A percentile compares a stretch with the other conserved stretches of the same genome.
Conservation (phyloP, 1,284 basidiomycete species). For the Psilocybe mexicana region DNA sequence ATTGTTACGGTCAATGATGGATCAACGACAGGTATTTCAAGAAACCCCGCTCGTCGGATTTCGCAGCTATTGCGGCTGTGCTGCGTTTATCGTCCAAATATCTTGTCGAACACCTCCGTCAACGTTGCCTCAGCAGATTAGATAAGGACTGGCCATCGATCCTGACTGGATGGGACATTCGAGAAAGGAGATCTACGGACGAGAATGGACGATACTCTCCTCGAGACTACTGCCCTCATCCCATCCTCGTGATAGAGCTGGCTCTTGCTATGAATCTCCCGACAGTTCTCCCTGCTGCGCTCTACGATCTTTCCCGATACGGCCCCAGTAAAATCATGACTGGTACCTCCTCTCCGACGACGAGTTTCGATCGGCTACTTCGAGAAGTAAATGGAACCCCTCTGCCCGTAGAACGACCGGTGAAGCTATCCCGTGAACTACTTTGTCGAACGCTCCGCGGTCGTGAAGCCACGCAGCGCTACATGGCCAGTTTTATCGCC, state of each 20-base stretch:
- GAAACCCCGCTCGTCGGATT: conserved; percentile 48
- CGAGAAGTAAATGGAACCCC: conserved; percentile 10
- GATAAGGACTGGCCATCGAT: conserved; percentile 62
- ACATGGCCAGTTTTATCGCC: conserved; percentile 61
- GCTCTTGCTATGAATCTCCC: conserved; percentile 60
- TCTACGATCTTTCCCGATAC: conserved; percentile 73
- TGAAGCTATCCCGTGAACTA: conserved; percentile 45
- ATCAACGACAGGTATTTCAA: conserved; percentile 37
- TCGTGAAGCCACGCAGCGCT: conserved; percentile 62
- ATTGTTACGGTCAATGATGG: conserved; percentile 11
- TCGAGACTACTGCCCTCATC: conserved; percentile 51
- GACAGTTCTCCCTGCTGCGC: conserved; percentile 60
- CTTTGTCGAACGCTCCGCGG: conserved; percentile 56
- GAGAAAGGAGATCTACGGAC: conserved; percentile 57
- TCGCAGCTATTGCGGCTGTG: conserved; percentile 55
- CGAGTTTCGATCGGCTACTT: conserved; percentile 25
- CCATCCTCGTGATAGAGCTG: conserved; percentile 63
- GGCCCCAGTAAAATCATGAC: conserved; percentile 65
- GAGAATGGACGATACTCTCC: conserved; percentile 46
- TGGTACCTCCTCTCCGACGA: conserved; percentile 40
- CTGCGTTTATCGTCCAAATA: conserved; percentile 72
- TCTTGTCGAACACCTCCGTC: conserved; percentile 58
- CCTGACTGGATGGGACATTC: conserved; percentile 61
- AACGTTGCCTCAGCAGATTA: conserved; percentile 57
- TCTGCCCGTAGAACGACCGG: conserved; percentile 11